Percentiles rank a stretch among this genome's conserved stretches.
These are phyloP conservation scores for sunflower (Helianthus annuus) DNA, from an alignment of 129 eudicot species.

Conservation along the genomic window DNA sequence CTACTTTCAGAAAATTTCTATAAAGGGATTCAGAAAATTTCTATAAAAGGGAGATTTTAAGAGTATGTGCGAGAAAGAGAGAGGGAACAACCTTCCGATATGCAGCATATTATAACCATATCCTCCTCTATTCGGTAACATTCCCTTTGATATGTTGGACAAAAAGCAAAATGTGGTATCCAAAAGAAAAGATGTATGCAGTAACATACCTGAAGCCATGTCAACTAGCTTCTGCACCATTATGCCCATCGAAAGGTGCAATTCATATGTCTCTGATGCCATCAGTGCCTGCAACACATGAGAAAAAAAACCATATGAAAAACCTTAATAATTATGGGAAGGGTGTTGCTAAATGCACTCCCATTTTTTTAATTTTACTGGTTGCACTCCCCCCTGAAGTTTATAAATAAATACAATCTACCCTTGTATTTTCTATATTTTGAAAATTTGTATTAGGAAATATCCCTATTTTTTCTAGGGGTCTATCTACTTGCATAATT, in stretches of 20 bases:
- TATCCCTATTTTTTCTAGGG: too few species aligned
- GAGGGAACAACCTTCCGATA: conserved; percentile 50
- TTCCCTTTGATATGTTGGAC: conserved; percentile 32
- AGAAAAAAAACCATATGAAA: too few species aligned
- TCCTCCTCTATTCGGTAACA: conserved; percentile 48
- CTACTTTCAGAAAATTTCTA: not conserved
- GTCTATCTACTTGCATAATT: too few species aligned
- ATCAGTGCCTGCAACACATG: not conserved
- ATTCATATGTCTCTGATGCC: conserved; percentile 60
- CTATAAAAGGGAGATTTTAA: not conserved
- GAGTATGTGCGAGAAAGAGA: not conserved
- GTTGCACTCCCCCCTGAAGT: too few species aligned
- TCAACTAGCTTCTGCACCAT: conserved; percentile 87
- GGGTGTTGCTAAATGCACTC: too few species aligned
- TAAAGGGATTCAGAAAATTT: too few species aligned
- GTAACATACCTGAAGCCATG: conserved; percentile 60
- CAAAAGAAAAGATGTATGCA: conserved; percentile 71
- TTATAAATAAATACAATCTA: too few species aligned
- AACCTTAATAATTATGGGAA: too few species aligned
- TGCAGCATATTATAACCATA: conserved; percentile 28
- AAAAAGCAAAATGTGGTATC: conserved; percentile 39
- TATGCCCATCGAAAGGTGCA: conserved; percentile 85
- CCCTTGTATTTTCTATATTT: too few species aligned
- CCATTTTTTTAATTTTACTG: too few species aligned
- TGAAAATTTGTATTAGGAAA: too few species aligned